Evolutionary conservation across 805 yeast species (phyloP).

Genomic region (Wickerhamiella dianesei): DNA sequence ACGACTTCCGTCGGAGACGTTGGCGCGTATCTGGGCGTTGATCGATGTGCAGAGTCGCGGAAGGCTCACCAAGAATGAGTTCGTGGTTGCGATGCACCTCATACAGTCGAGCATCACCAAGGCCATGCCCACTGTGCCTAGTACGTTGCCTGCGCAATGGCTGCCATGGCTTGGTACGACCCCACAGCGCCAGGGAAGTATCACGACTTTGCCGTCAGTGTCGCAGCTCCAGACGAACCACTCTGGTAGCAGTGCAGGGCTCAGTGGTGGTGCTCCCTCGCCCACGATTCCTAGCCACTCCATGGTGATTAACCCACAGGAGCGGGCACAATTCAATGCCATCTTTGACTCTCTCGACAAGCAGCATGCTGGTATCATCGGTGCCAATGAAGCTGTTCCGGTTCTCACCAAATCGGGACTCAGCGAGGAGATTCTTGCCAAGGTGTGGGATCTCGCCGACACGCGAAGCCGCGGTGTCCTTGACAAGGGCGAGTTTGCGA

Average conservation of each 20-base stretch:
- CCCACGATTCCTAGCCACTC: constrained; percentile 12
- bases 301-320: constrained; percentile 58
- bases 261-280: not conserved
- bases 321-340: constrained; percentile 62
- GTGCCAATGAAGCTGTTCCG: constrained; percentile 73
- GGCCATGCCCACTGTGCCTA: constrained; percentile 44
- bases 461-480: constrained; percentile 74
- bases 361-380: constrained; percentile 42
- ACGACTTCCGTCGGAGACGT: constrained; percentile 55
- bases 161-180: constrained; percentile 19
- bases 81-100: constrained; percentile 87
- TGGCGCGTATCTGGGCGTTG: constrained; percentile 81
- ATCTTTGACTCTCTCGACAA: constrained; percentile 73
- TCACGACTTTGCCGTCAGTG: constrained; percentile 1
- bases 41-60: constrained; percentile 72
- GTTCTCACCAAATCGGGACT: constrained; percentile 80
- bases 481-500: constrained; percentile 68
- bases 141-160: constrained; percentile 30
- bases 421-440: constrained; percentile 70
- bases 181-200: not conserved
- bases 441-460: constrained; percentile 91
- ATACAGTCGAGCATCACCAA: constrained; percentile 71
- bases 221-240: not conserved
- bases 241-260: not conserved
- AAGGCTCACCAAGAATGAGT: constrained; percentile 55